phyloP scores from a whole-genome alignment of 257 asterid genomes.

The Nicotiana paniculata region DNA sequence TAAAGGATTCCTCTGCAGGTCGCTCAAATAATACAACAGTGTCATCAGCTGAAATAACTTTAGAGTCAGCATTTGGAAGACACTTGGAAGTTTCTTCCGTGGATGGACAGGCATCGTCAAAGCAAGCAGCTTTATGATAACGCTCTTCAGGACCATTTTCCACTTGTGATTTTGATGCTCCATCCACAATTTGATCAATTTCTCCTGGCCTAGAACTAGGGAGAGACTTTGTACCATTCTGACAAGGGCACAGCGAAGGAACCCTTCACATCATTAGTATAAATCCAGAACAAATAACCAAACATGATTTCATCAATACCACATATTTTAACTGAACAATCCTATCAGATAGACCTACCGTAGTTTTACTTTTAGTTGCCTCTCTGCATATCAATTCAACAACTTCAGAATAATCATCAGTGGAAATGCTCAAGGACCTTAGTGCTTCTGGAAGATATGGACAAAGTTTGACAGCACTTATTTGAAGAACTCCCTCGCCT shows the following conservation, averaged over 20 bases:
- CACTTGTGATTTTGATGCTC: neutral
- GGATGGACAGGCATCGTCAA: neutral
- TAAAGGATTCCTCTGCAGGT: neutral
- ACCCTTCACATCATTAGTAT: neutral
- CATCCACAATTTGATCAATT: neutral
- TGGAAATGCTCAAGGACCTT: conserved; percentile 1
- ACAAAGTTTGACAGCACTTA: conserved; percentile 12
- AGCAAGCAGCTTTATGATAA: neutral
- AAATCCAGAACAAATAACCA: neutral
- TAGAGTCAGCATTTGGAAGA: neutral
- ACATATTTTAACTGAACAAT: neutral
- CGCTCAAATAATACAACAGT: neutral
- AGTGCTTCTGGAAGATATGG: conserved; percentile 10
- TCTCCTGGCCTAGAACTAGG: neutral
- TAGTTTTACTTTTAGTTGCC: conserved; percentile 4
- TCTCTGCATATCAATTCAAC: conserved; percentile 9
- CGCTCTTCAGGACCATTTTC: neutral
- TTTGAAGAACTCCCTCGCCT: conserved; percentile 16
- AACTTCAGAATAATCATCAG: conserved; percentile 11
- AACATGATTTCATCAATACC: neutral
- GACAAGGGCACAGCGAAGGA: neutral
- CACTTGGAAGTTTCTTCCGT: neutral
- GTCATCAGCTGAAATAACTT: neutral
- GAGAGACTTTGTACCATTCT: neutral
- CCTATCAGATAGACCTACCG: conserved; percentile 8